Conservation (phyloP, 2,329 filamentous ascomycete genomes). For the Xylariaceae sp. region DNA sequence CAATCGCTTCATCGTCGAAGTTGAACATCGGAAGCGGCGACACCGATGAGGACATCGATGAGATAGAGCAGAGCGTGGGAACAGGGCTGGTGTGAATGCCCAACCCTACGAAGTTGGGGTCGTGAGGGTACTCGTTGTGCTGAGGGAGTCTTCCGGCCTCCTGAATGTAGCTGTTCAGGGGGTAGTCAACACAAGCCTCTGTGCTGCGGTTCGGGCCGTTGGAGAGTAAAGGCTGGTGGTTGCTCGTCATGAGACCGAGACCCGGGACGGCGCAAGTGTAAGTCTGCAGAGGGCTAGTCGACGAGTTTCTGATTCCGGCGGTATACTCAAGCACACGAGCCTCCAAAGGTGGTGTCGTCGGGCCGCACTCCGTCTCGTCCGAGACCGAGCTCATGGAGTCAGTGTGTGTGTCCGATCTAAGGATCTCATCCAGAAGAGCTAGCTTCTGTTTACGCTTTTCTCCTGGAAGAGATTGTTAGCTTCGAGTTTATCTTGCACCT, state of each 20-base stretch:
- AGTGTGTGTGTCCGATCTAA: constrained; percentile 30
- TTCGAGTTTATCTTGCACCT: not conserved
- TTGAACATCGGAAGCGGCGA: constrained; percentile 17
- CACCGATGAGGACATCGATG: constrained; percentile 19
- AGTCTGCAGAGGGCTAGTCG: constrained; percentile 25
- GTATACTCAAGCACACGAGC: constrained; percentile 4
- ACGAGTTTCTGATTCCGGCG: constrained; percentile 18
- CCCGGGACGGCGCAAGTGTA: constrained; percentile 16
- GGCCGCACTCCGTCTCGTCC: constrained; percentile 27
- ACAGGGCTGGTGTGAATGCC: constrained; percentile 19
- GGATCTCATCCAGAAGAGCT: constrained; percentile 36
- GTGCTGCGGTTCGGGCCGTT: constrained; percentile 19
- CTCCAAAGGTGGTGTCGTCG: constrained; percentile 14
- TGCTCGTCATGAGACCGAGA: constrained; percentile 17
- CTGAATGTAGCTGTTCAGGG: constrained; percentile 21
- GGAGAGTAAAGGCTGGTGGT: constrained; percentile 21
- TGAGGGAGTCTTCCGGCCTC: constrained; percentile 14
- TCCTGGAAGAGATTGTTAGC: constrained; percentile 29
- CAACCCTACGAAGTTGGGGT: constrained; percentile 17
- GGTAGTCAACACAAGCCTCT: constrained; percentile 21
- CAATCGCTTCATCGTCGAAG: constrained; percentile 12
- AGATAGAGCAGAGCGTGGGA: constrained; percentile 18
- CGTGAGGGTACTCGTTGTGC: constrained; percentile 15
- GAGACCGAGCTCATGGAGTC: constrained; percentile 31
- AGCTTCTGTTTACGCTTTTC: constrained; percentile 42